A percentile compares a stretch with the other conserved stretches of the same genome.
Conservation (phyloP, 148 eudicot species). For the Mesembryanthemum crystallinum region DNA sequence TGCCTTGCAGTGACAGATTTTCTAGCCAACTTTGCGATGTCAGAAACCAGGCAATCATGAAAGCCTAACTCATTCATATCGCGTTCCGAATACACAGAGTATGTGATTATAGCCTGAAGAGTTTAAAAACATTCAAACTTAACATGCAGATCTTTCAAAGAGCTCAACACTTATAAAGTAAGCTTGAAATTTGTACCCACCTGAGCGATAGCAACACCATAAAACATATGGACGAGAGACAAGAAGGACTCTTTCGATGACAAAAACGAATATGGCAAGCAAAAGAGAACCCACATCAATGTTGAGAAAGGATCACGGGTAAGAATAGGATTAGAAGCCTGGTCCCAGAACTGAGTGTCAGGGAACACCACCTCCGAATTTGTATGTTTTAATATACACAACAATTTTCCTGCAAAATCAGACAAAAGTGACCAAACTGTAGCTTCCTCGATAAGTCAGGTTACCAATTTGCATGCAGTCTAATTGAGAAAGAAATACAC, state of each 20-base stretch:
- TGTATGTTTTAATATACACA: slow-evolving; percentile 49
- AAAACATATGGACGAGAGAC: slow-evolving; percentile 78
- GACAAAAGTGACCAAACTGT: slow-evolving; percentile 2
- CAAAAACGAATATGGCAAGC: slow-evolving; percentile 72
- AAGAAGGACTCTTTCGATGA: slow-evolving; percentile 60
- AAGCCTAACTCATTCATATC: slow-evolving; percentile 35
- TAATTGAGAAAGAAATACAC: not conserved
- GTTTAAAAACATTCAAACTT: slow-evolving; percentile 11
- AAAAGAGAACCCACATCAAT: slow-evolving; percentile 85
- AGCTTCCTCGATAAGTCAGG: not conserved
- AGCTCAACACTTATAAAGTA: not conserved
- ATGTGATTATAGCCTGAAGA: slow-evolving; percentile 63
- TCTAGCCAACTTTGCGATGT: slow-evolving; percentile 48
- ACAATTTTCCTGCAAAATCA: slow-evolving; percentile 49
- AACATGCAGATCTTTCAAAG: not conserved
- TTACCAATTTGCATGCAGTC: not conserved
- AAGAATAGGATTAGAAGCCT: slow-evolving; percentile 75
- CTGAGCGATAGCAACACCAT: slow-evolving; percentile 67
- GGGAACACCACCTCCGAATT: slow-evolving; percentile 50
- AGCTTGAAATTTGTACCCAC: slow-evolving; percentile 31
- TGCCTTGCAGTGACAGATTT: slow-evolving; percentile 37
- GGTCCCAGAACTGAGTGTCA: slow-evolving; percentile 74
- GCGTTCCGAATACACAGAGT: slow-evolving; percentile 36
- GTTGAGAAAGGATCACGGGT: slow-evolving; percentile 83
- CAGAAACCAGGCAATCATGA: slow-evolving; percentile 51